Evolutionary conservation across 179 eudicot species (phyloP), one percentile per base, ranked within the genome.

Genomic region (Spergularia azorica): DNA sequence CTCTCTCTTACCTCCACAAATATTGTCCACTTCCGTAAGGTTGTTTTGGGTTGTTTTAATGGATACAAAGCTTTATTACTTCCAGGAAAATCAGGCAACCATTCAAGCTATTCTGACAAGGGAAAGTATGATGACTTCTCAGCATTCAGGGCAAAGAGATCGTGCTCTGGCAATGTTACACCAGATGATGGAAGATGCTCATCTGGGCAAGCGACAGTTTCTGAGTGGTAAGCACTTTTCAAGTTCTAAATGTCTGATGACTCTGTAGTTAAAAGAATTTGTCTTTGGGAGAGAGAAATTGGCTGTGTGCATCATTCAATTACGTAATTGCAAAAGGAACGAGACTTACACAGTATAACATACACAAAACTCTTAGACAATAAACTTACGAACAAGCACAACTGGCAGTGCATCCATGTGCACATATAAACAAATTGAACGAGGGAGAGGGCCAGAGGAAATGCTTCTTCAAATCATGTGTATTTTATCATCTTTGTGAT

Each of bases 121-220:
- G 66, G 96, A 91, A 71, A 69, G 83, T 18, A 80, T 81, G 59
- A 67, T 80, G 71, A 70, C 84, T 82, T 79, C 79, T 56, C 79
- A 88, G 56, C 89, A 88, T 51, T 94, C 88, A 78, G 98, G 91
- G 62, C 90, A 92, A 66, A 88, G 90, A 86, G 97, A 94, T 72
- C 98, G 99, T 41, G 97, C 99, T 76, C 96, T 95, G 71, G 91
- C 87, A 70, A 84, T 95, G 93, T 79, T 95, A 63, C 97, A 90
- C 84, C 99, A 95, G 77, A 94, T 95, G 98, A 87, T 95, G 88
- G 98, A 95, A 80, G 99, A 95, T 91, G 99, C 99, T 86, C 95
- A 94, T 81, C 85, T 78, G 91, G 99, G 97, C 67, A 95, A 95
- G 83, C 87, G 98, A 18, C 99, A 95, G 81, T 95, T 95, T 90